Conservation (phyloP, 352 stramenopile species). For the Phytophthora sp. region DNA sequence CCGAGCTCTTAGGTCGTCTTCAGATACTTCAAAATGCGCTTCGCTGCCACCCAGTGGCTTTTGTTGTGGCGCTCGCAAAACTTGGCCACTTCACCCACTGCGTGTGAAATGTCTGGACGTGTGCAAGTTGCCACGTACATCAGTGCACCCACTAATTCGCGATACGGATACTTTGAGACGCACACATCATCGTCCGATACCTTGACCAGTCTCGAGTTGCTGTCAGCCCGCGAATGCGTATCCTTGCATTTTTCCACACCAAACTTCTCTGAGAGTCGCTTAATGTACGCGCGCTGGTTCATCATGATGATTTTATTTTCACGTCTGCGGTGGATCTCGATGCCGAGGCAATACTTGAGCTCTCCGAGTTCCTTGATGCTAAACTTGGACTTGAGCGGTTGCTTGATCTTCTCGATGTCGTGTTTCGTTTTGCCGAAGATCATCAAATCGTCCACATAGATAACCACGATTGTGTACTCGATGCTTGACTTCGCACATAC, state of each 20-base stretch:
- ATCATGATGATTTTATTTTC: not conserved
- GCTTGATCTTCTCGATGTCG: not conserved
- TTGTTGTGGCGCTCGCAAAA: not conserved
- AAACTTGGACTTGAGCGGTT: not conserved
- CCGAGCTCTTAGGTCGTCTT: not conserved
- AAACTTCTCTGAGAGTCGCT: not conserved
- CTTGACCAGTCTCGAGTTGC: not conserved
- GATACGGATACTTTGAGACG: not conserved
- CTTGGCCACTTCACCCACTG: no score
- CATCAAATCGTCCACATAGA: not conserved
- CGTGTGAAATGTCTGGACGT: not conserved
- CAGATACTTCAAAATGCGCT: not conserved
- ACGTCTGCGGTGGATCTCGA: not conserved
- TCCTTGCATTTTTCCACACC: not conserved
- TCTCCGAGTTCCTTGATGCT: not conserved
- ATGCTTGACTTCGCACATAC: not conserved
- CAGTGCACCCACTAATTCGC: not conserved
- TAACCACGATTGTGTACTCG: not conserved
- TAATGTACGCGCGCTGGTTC: no score
- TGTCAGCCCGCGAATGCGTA: not conserved
- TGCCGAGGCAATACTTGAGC: constrained; percentile 1
- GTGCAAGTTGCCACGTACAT: not conserved
- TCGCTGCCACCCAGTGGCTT: not conserved
- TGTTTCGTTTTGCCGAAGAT: not conserved
- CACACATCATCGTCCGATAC: not conserved